Evolutionary conservation across 2,329 filamentous ascomycete genomes (phyloP).

Genomic region (Stachybotrys echinatus): DNA sequence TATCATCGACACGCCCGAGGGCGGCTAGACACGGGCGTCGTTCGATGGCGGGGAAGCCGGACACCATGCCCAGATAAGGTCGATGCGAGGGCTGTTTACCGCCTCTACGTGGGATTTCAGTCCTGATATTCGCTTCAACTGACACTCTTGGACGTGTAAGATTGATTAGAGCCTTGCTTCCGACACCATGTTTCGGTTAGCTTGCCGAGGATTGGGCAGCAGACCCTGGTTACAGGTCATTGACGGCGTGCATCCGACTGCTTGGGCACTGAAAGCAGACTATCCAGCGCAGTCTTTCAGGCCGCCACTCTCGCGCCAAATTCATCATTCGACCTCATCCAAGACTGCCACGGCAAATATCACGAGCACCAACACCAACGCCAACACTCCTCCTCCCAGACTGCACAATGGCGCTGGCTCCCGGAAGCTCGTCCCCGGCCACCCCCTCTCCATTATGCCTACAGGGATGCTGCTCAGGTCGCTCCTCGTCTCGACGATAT

Average conservation of each 20-base stretch:
- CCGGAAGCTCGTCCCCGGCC: neutral
- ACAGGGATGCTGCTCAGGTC: conserved; percentile 31
- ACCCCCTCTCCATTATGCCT: conserved; percentile 22
- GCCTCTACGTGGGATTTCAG: too few species aligned
- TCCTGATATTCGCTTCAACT: too few species aligned
- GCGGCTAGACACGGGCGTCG: neutral
- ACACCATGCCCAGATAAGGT: neutral
- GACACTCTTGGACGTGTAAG: too few species aligned
- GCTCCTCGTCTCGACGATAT: conserved; percentile 38
- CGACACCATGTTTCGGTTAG: too few species aligned
- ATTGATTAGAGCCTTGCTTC: too few species aligned
- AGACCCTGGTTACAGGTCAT: too few species aligned
- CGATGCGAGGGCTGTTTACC: neutral
- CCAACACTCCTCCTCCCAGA: neutral
- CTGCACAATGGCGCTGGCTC: neutral
- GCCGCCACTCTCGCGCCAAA: too few species aligned
- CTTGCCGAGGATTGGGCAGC: too few species aligned
- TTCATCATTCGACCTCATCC: neutral
- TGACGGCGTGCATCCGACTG: too few species aligned
- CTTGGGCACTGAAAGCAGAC: too few species aligned
- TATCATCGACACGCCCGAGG: too few species aligned
- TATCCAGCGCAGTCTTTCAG: too few species aligned
- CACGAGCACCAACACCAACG: neutral
- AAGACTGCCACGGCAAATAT: neutral
- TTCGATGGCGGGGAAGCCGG: neutral